Percentiles rank a stretch among this genome's conserved stretches.
These are phyloP conservation scores for Tetratostichococcus sp. DNA, from an alignment of 139 green algal species.

Conservation along the genomic window DNA sequence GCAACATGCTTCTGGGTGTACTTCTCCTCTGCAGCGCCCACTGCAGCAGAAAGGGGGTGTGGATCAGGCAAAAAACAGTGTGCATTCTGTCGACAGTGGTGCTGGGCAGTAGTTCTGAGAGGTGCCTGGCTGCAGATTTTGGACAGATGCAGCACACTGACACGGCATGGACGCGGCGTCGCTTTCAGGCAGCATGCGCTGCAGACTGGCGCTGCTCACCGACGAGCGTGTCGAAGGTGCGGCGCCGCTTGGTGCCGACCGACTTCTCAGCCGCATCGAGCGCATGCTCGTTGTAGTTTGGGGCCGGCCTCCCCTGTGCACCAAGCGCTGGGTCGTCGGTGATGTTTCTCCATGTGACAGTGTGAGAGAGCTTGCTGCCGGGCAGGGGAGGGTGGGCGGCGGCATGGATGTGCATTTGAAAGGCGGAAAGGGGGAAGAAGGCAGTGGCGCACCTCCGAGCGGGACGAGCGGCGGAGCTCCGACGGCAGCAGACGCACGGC, in stretches of 20 bases:
- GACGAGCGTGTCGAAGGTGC: background rate
- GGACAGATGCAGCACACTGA: no score
- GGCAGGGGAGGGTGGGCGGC: no score
- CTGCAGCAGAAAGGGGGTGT: conserved; percentile 22
- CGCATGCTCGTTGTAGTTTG: conserved; percentile 33
- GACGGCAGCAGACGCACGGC: background rate
- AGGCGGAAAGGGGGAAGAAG: background rate
- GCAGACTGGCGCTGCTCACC: background rate
- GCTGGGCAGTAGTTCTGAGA: no score
- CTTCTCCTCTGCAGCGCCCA: conserved; percentile 3
- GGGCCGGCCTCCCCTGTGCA: conserved; percentile 15
- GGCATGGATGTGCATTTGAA: background rate
- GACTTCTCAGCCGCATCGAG: conserved; percentile 14
- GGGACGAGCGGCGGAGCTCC: background rate
- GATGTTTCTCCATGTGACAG: no score
- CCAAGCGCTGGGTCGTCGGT: no score
- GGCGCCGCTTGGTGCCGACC: background rate
- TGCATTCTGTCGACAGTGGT: no score
- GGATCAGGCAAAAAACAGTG: no score
- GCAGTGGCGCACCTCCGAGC: background rate
- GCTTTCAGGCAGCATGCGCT: no score
- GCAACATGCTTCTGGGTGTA: conserved; percentile 23
- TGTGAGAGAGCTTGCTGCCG: no score
- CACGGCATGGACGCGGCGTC: no score
- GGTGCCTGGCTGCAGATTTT: no score